Evolutionary conservation across 2,329 filamentous ascomycete genomes (phyloP), one percentile per base, ranked within the genome.

Genomic region (Incumbomyces lentus): DNA sequence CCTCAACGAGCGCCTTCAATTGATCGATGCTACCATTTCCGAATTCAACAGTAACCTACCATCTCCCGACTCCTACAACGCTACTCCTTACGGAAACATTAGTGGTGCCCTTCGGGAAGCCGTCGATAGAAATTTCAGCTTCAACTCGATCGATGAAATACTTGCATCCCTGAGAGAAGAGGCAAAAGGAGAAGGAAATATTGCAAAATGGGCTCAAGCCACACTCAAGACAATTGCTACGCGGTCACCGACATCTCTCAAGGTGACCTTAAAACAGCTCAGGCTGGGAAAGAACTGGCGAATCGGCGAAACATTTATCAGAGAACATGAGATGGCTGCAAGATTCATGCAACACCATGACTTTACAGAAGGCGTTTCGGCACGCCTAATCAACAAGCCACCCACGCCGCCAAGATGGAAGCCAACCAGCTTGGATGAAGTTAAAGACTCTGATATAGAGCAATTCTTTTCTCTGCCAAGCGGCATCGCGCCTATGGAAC

Each of bases 321-420:
- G 80, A 52, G 92, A 98, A 70, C 78, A 92, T 66, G 75, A 83
- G 60, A 87, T 98, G 49, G 88, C 90, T 1, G 71, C 75, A 49
- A 78, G 80, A 53, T 96, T 98, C 71, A 96, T 98, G 90, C 74
- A 75, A 47, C 83, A 92, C 63, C 84, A 79, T 3, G 92, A 98
- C 66, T 98, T 98, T 60, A 81, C 81, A 36, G 86, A 94, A 67
- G 92, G 92, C 45, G 90, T 98, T n/a, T 79, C 79, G 43, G 82
- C 87, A 18, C 76, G 83, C 40, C 74, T 98, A 34, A 76, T 92
- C 57, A 74, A 79, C 59, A 87, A 87, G 67, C 74, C 75, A 37
- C 68, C 76, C 43, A 70, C 70, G 53, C 71, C 72, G 17, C 85
- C 89, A 1, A 69, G 74, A 51, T 98, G 92, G 92, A 65, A 82